Evolutionary conservation across 495 filamentous ascomycete genomes (phyloP).

Genomic region (Xylaria telfairii): DNA sequence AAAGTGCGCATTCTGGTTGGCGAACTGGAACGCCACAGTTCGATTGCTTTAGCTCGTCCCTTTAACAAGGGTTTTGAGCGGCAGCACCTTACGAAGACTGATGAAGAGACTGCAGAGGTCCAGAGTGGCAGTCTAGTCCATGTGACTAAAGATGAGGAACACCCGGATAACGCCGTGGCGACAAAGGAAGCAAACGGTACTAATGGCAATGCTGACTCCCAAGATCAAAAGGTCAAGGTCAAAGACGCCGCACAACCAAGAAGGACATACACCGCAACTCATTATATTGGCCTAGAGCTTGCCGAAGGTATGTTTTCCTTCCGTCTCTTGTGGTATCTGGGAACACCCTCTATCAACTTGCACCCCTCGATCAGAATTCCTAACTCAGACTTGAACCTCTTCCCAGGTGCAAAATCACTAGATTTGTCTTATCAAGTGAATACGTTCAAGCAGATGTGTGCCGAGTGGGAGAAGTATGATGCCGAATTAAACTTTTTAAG

Average conservation of each 20-base stretch:
- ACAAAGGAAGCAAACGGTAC: constrained; percentile 62
- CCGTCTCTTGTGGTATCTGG: constrained; percentile 39
- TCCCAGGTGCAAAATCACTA: constrained; percentile 60
- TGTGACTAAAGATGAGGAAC: constrained; percentile 60
- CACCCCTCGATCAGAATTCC: constrained; percentile 37
- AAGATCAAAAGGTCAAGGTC: constrained; percentile 53
- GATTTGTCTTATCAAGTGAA: constrained; percentile 75
- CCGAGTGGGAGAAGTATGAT: constrained; percentile 69
- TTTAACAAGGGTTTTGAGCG: constrained; percentile 93
- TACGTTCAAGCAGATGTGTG: constrained; percentile 75
- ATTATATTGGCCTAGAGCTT: constrained; percentile 84
- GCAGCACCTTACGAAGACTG: constrained; percentile 72
- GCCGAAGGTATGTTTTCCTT: constrained; percentile 62
- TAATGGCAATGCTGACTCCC: constrained; percentile 28
- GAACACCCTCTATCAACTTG: constrained; percentile 26
- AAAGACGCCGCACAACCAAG: constrained; percentile 47
- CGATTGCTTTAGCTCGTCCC: constrained; percentile 83
- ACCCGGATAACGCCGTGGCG: constrained; percentile 24
- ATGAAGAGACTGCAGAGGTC: constrained; percentile 72
- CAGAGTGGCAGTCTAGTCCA: constrained; percentile 74
- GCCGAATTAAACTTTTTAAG: constrained; percentile 59
- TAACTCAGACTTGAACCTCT: constrained; percentile 41
- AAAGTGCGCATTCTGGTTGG: constrained; percentile 84
- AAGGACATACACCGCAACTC: constrained; percentile 82
- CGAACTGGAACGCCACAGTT: constrained; percentile 74